Evolutionary conservation across 139 green algal species (phyloP), one percentile per base, ranked within the genome.

Genomic region (Chlamydomonas sp.): DNA sequence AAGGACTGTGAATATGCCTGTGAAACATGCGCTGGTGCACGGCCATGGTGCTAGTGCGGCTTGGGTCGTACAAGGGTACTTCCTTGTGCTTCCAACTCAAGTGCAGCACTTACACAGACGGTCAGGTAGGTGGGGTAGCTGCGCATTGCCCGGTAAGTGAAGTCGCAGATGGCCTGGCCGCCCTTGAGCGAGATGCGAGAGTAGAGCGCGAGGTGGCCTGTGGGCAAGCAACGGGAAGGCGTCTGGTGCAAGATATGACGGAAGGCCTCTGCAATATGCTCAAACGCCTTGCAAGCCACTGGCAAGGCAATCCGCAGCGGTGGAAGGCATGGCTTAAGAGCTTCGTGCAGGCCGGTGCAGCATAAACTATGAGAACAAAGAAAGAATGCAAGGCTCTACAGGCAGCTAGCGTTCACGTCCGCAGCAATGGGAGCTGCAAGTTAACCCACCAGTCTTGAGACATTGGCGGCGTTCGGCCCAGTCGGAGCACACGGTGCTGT

Each of bases 141-240:
- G 58, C 10, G 2, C 16, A 66, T 49, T 15, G 58, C 60, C 2
- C 58, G 2, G 16, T 49, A 49, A 16, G 59, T 15, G 12, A 80
- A 80, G 10, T 66, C 76, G 4, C 10, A 17, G 58, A 80, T 14
- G 2, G 66, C 58, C 4, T 80, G 59, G 5, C 76, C 76, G 15
- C 15, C 76, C 76, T 80, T 66, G 76, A 67, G 66, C 1, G 2
- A 0, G 59, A 67, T 80, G 59, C 76, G 76, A 17, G 76, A 31
- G 76, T 66, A 80, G 3, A 80, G 76, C 58, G 76, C 76, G 59
- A 17, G 49, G 76, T 80, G 76, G 58, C 76, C 76, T 77, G 71
- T 77, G 72, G 20, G 72, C 20, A 59, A 10, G 20, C 20, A 10
- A 6, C 6, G 72, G 72, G 72, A 67, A 59, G 59, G 59, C 0